Percentiles rank a stretch among this genome's conserved stretches.
phyloP scores from a whole-genome alignment of 1,284 basidiomycete genomes.

The Lignosus rhinocerotis region DNA sequence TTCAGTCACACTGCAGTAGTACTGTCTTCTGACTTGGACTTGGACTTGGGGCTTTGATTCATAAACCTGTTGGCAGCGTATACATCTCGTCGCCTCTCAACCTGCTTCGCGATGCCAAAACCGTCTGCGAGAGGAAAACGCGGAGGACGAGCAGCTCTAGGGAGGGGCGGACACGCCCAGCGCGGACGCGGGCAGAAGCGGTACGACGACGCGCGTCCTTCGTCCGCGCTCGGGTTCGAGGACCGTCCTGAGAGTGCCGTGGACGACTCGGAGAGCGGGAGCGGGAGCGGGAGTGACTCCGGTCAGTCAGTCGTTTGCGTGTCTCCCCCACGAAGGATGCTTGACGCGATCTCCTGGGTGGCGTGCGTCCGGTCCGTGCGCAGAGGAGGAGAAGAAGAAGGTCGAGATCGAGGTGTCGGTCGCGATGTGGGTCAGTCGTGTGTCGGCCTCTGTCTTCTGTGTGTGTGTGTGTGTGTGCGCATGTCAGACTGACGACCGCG shows the following conservation, averaged over 20 bases:
- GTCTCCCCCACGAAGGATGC: background rate
- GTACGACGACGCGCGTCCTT: slow-evolving; percentile 36
- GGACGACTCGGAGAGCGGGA: slow-evolving; percentile 7
- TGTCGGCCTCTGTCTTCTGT: too few relatives aligned
- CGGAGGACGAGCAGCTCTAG: slow-evolving; percentile 11
- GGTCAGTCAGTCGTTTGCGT: slow-evolving; percentile 6
- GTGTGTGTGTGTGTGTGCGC: background rate
- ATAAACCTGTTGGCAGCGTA: too few relatives aligned
- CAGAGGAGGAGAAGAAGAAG: slow-evolving; percentile 20
- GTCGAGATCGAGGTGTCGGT: slow-evolving; percentile 64
- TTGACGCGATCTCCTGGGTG: background rate
- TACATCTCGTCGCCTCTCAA: too few relatives aligned
- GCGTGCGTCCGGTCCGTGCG: background rate
- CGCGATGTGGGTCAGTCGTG: slow-evolving; percentile 82
- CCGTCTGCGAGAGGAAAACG: slow-evolving; percentile 13
- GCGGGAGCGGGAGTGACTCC: slow-evolving; percentile 11
- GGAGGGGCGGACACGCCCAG: slow-evolving; percentile 20
- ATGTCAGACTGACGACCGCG: background rate
- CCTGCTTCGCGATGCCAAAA: slow-evolving; percentile 7
- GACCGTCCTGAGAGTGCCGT: slow-evolving; percentile 23
- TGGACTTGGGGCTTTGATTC: too few relatives aligned
- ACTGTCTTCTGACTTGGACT: too few relatives aligned
- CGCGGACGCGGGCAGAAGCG: slow-evolving; percentile 20
- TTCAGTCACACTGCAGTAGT: too few relatives aligned
- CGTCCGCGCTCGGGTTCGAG: slow-evolving; percentile 33